phyloP scores from a whole-genome alignment of 768 basidiomycete species.

The Agrocybe pediades region DNA sequence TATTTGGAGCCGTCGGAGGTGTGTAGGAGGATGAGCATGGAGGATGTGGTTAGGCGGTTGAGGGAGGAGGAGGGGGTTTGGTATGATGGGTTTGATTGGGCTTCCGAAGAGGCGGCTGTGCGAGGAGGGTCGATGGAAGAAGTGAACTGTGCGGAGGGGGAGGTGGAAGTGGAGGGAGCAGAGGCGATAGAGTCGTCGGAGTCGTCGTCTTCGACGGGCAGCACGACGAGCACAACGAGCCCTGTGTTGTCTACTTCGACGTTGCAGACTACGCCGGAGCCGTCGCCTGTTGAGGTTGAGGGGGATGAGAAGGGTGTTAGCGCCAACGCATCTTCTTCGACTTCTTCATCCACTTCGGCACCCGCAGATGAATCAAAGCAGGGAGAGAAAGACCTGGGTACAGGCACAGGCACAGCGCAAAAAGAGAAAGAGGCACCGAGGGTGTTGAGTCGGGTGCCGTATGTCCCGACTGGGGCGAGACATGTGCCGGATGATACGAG shows the following conservation, averaged over 20 bases:
- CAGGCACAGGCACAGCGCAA: not conserved
- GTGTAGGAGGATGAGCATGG: slow-evolving; percentile 55
- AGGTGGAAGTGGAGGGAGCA: slow-evolving; percentile 15
- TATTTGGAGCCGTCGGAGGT: slow-evolving; percentile 57
- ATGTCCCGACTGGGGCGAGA: slow-evolving; percentile 60
- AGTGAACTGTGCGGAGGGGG: slow-evolving; percentile 17
- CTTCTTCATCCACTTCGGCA: no score
- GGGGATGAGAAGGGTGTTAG: slow-evolving; percentile 19
- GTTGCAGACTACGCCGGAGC: slow-evolving; percentile 77
- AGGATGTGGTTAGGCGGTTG: slow-evolving; percentile 61
- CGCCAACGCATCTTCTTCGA: slow-evolving; percentile 6
- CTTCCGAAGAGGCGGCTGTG: slow-evolving; percentile 47
- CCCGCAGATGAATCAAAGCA: not conserved
- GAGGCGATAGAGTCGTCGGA: slow-evolving; percentile 38
- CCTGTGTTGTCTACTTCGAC: slow-evolving; percentile 76
- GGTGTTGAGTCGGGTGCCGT: slow-evolving; percentile 67
- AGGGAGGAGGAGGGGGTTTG: slow-evolving; percentile 65
- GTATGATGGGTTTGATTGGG: slow-evolving; percentile 77
- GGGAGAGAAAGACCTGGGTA: not conserved
- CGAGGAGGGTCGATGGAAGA: slow-evolving; percentile 27
- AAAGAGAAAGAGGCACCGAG: slow-evolving; percentile 63
- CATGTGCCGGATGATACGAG: slow-evolving; percentile 59
- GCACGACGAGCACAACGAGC: slow-evolving; percentile 61
- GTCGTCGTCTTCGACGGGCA: slow-evolving; percentile 38
- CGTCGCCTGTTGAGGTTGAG: slow-evolving; percentile 48